Base-by-base conservation (phyloP, 164 flowering plant species). In the Cinnamomum micranthum region DNA sequence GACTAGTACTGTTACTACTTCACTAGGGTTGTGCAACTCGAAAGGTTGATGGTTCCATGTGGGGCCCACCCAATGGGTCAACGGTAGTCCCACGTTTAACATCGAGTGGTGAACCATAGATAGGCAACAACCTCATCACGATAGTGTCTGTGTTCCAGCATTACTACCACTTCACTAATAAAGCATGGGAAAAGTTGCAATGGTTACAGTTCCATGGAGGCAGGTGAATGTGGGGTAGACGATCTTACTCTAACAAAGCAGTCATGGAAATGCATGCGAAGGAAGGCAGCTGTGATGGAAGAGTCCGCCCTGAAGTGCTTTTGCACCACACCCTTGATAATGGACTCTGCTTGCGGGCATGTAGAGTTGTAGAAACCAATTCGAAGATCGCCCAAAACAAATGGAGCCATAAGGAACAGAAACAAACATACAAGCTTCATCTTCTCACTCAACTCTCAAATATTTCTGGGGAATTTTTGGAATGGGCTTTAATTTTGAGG, bases 201-300 rank as follows among this genome's bases (percentile, higher is more conserved):
- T 41, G 9, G 11, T 35, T 7, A 41, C 47, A 41, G 47, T 41
- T 41, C 47, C 47, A 9, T 41, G 47, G 6, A 41, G 47, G 0
- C 60, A 11, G 20, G n/a, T 55, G 60, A 13, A 55, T 55, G 60
- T 55, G 60, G 60, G 60, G 0, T 4, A 12, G 31, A 23, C 4
- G 15, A 50, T 22, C 77, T 69, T 69, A 75, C 68, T 35, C 77
- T n/a, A 69, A 75, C 73, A 60, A 75, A 75, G 20, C 77, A 75
- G 66, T 75, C 77, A 59, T 69, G 77, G 31, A 75, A 75, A 69
- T 75, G 77, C 77, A 75, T 58, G 65, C 68, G 71, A 25, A 75
- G 62, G 28, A 75, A 41, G 33, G 65, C 73, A 5, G 77, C 77
- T 13, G 77, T 22, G 19, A 75, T 41, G 35, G 72, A 70, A 12